Base-by-base conservation (phyloP, 768 basidiomycete species). In the Lentinus brumalis region DNA sequence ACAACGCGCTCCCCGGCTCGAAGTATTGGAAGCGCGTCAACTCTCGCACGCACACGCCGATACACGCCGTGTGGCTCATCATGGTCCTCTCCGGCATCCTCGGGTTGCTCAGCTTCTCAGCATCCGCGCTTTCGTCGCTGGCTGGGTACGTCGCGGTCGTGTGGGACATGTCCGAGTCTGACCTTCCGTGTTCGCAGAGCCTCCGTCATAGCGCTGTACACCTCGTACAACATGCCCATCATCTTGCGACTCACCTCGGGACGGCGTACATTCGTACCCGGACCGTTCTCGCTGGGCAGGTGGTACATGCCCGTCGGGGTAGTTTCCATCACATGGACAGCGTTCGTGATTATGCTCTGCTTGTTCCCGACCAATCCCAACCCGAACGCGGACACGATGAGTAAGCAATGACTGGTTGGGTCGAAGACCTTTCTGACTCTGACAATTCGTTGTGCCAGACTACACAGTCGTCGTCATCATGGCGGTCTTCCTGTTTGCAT, bases 11-110 rank as follows among this genome's bases (percentile, higher is more conserved):
- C 12, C 89, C 88, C 7, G 88, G 88, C 5, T 89, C 89, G 38
- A 79, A 78, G 29, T 86, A 79, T 78, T 88, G 86, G 88, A 88
- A 88, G 66, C 76, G 71, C 57, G 80, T 91, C 56, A 86, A 86
- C 61, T 68, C 57, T 5, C 67, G 69, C 62, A 88, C 88, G 2
- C 83, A 83, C 66, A 90, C 89, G 5, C 88, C 88, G 0, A 86
- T 89, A 12, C 85, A 89, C 60, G 88, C 88, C 3, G 89, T 88
- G 5, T 91, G 88, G 89, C 77, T 90, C 45, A 88, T 89, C 30
- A 86, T 89, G 75, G 71, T 72, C 35, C 69, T 74, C 44, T 71
- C 88, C 6, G 84, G 75, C 4, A 63, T 90, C 32, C 85, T 83
- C 44, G 88, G 88, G 10, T 72, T 88, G 5, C 72, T 90, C 7